phyloP scores from a whole-genome alignment of 306 rosid species.

The Ammopiptanthus mongolicus region DNA sequence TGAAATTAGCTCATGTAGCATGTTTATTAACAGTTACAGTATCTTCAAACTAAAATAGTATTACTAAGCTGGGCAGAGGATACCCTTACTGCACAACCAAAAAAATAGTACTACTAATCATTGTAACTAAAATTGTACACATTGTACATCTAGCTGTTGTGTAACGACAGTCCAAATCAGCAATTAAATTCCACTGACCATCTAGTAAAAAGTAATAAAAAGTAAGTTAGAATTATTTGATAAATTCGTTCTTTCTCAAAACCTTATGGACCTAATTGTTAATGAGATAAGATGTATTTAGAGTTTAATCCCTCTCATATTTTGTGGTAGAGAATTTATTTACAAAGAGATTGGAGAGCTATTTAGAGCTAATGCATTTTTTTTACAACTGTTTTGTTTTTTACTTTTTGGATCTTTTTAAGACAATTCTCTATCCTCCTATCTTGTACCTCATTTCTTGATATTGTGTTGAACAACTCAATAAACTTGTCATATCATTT shows the following conservation, averaged over 20 bases:
- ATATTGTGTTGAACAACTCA: slow-evolving; percentile 1
- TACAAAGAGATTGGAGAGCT: background rate
- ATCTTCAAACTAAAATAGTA: background rate
- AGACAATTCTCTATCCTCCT: background rate
- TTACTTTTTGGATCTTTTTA: background rate
- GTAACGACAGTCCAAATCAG: background rate
- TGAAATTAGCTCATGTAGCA: background rate
- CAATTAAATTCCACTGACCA: background rate
- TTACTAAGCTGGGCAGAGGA: slow-evolving; percentile 4
- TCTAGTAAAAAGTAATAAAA: background rate
- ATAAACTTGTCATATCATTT: background rate
- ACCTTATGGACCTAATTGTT: background rate
- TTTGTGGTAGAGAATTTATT: slow-evolving; percentile 1
- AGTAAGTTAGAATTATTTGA: background rate
- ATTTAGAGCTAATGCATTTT: background rate
- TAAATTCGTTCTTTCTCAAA: background rate
- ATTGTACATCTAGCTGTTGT: background rate
- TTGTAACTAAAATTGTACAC: background rate
- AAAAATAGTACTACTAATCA: background rate
- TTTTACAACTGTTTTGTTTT: background rate
- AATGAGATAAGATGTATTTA: background rate
- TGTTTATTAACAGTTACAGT: slow-evolving; percentile 6
- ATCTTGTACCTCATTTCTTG: background rate
- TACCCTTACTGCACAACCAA: slow-evolving; percentile 6
- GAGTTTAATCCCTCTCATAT: background rate